Base-by-base conservation (phyloP, 2,329 filamentous ascomycete genomes). In the Plectosphaerella plurivora region DNA sequence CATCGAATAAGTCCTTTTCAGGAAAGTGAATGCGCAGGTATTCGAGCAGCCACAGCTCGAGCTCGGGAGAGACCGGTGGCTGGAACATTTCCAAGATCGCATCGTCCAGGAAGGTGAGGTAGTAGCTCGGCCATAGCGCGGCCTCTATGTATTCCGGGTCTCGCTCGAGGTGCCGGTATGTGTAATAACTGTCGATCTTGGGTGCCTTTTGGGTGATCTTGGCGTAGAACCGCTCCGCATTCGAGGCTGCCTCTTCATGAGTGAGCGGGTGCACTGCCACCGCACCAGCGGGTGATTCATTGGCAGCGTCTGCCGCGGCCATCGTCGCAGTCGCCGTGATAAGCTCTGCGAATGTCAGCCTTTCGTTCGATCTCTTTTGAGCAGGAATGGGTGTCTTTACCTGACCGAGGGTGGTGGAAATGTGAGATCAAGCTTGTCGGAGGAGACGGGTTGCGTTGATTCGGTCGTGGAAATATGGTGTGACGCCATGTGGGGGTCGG, bases 11-110 rank as follows among this genome's bases (percentile, higher is more conserved):
- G 10, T 54, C 65, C 60, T 5, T 62, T 1, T 57, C 54, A 1
- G 69, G 67, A 49, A 60, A 68, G 3, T 54, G 62, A 18, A 62
- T 57, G 18, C 64, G 59, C 1, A 62, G 63, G 52, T 67, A 70
- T 45, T 71, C 67, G 18, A 72, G 52, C 3, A 60, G 58, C 69
- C 70, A 72, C 18, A 71, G 68, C 10, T 65, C 61, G 33, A 71
- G 69, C 53, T 63, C 67, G 46, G 59, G 63, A 1, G 61, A 57
- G 20, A 55, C 61, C 0, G 60, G 51, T 1, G 53, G 45, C 2
- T 55, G 52, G 47, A 72, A 71, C 5, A 72, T 59, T 7, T 55
- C 49, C 10, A 57, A 57, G 12, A 70, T 57, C 14, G 64, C 57
- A 1, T 59, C 45, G 35, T 59, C 58, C 10, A 55, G 28, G 52